A percentile compares a stretch with the other conserved stretches of the same genome.
Evolutionary conservation across 2,329 filamentous ascomycete genomes (phyloP).

Genomic region (Mycogone perniciosa): DNA sequence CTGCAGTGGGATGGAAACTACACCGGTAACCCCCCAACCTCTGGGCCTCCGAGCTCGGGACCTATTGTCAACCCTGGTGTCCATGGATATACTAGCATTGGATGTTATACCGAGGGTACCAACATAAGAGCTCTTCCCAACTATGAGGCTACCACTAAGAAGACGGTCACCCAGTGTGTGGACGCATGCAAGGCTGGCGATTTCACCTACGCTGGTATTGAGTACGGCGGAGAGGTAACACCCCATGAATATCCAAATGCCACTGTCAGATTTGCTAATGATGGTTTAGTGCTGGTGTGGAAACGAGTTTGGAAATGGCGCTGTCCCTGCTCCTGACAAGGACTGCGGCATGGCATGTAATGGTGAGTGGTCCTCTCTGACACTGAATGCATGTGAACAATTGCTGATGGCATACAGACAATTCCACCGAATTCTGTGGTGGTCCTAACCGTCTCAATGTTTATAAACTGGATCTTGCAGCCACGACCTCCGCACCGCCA

Average conservation of each 20-base stretch:
- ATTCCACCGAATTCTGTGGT: slow-evolving; percentile 32
- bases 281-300: slow-evolving; percentile 33
- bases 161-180: slow-evolving; percentile 30
- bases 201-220: slow-evolving; percentile 30
- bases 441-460: slow-evolving; percentile 29
- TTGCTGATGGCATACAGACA: slow-evolving; percentile 13
- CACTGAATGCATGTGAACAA: neutral
- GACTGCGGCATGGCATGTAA: slow-evolving; percentile 33
- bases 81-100: slow-evolving; percentile 29
- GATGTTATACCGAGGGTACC: slow-evolving; percentile 33
- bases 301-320: slow-evolving; percentile 22
- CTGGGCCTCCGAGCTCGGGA: slow-evolving; percentile 12
- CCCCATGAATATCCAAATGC: neutral
- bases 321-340: slow-evolving; percentile 22
- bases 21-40: slow-evolving; percentile 26
- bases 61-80: slow-evolving; percentile 34
- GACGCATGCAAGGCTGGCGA: slow-evolving; percentile 25
- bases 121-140: slow-evolving; percentile 27
- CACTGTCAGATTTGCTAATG: neutral
- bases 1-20: slow-evolving; percentile 23
- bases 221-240: slow-evolving; percentile 31
- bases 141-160: slow-evolving; percentile 17
- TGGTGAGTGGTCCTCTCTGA: slow-evolving; percentile 28
- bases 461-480: slow-evolving; percentile 20
- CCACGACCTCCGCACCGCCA: neutral